Conservation (phyloP, 345 rosid genomes). For the Syzygium jambos region DNA sequence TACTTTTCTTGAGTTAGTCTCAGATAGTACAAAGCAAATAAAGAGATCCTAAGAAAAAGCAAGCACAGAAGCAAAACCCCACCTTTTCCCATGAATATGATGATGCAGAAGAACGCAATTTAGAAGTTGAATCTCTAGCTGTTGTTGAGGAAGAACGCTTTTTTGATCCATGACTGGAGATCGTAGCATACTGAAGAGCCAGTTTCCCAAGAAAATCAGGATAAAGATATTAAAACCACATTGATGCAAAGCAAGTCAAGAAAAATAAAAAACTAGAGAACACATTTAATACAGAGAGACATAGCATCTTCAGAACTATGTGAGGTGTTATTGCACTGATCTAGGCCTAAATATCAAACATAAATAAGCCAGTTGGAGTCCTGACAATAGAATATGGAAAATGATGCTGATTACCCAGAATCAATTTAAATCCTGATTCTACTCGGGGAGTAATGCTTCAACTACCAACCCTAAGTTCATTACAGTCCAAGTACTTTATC, state of each 20-base stretch:
- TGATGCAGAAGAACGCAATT: constrained; percentile 20
- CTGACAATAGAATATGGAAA: background rate
- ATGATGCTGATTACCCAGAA: background rate
- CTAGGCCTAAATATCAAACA: background rate
- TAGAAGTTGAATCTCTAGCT: constrained; percentile 26
- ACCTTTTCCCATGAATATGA: constrained; percentile 81
- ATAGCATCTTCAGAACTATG: background rate
- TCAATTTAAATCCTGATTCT: background rate
- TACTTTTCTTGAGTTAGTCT: background rate
- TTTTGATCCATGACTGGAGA: constrained; percentile 53
- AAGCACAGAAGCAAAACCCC: background rate
- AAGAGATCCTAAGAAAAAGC: background rate
- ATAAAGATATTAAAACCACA: background rate
- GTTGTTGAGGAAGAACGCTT: constrained; percentile 37
- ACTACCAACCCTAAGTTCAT: background rate
- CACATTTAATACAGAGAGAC: background rate
- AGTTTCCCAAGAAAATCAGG: background rate
- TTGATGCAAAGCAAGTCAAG: background rate
- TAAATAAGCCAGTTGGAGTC: background rate
- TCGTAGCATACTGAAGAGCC: constrained; percentile 37
- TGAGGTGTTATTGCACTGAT: background rate
- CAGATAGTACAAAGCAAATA: background rate
- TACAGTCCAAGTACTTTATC: background rate
- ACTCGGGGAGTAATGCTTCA: background rate
- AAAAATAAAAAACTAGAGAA: background rate